Base-by-base conservation (phyloP, 169 alveolate species). In the Amoebophrya sp. region DNA sequence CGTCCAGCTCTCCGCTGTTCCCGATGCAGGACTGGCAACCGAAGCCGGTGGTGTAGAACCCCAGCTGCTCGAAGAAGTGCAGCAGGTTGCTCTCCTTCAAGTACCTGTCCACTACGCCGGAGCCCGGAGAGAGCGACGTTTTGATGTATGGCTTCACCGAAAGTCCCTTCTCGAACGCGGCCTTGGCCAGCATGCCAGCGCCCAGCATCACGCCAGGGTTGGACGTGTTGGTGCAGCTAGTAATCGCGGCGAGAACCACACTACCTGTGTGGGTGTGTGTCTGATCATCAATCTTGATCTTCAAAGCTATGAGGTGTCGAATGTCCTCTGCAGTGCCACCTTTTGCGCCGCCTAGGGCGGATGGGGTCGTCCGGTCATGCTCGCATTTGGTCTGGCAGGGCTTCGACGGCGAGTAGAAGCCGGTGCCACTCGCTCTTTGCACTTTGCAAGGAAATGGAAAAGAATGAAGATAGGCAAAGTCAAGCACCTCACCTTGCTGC, bases 1-100 rank as follows among this genome's bases (percentile, higher is more conserved):
- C 95, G 91, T 97, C 98, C 42, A 97, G 91, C 39, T 67, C 92
- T 34, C 99, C 99, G 89, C 97, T 94, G 95, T 98, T 98, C 34
- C 99, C 99, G 89, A 98, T 98, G 94, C 99, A 98, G 15, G 99
- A 97, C 99, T 97, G 97, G 95, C 99, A 98, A 0, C 99, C 99
- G 95, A 96, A 98, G n/a, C 99, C 99, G 39, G 98, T 98, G 39
- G 93, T 94, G 91, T 97, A 95, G 94, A 98, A 98, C 29, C 99
- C 99, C 26, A 97, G 96, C 93, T 95, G 41, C 93, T 98, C 98
- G 89, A 98, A 94, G 90, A 87, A 95, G 0, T 26, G 67, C 39
- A 15, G 41, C 39, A 70, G 87, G 20, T 43, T 41, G 31, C 89
- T 42, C 38, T 40, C 45, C 90, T 41, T 15, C 58, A 92, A 92